Percentiles rank a stretch among this genome's conserved stretches.
phyloP scores from a whole-genome alignment of 306 rosid genomes.

The Medicago truncatula region MtrunA17r5.0-ANR NC_053044.1:44855501-44856000 shows the following conservation, averaged over 20 bases:
- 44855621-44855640: slow-evolving; percentile 1
- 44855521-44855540: slow-evolving; percentile 68
- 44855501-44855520: slow-evolving; percentile 87
- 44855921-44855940: slow-evolving; percentile 65
- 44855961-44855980: background rate
- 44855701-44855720: slow-evolving; percentile 92
- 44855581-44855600: slow-evolving; percentile 7
- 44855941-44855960: slow-evolving; percentile 2
- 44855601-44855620: slow-evolving; percentile 23
- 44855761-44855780: slow-evolving; percentile 34
- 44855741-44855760: slow-evolving; percentile 72
- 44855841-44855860: slow-evolving; percentile 97
- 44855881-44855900: slow-evolving; percentile 89
- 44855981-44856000: background rate
- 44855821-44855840: slow-evolving; percentile 97
- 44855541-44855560: slow-evolving; percentile 63
- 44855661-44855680: slow-evolving; percentile 63
- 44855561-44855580: slow-evolving; percentile 19
- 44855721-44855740: slow-evolving; percentile 82
- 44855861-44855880: slow-evolving; percentile 87
- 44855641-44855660: slow-evolving; percentile 29
- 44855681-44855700: slow-evolving; percentile 88
- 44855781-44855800: slow-evolving; percentile 21
- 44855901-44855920: slow-evolving; percentile 99
- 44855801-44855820: slow-evolving; percentile 49